Base-by-base conservation (phyloP, 2,329 filamentous ascomycete genomes). In the Fusarium dimerum region DNA sequence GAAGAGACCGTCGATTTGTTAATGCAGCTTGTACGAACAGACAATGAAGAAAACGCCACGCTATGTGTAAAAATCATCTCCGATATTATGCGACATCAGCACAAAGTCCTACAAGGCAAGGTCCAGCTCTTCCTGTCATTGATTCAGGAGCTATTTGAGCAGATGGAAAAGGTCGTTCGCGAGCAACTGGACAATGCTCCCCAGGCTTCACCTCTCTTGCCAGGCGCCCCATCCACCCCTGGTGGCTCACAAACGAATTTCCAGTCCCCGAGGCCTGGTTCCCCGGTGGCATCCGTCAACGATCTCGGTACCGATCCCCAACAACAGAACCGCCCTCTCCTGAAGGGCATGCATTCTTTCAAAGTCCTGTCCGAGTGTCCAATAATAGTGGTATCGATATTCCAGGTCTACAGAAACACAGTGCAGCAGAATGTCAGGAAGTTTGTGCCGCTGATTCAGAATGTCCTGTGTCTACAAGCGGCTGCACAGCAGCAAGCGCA, bases 11-110 rank as follows among this genome's bases (percentile, higher is more conserved):
- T 97, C 54, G 92, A 97, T 68, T 81, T 96, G 60, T 81, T 97
- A 57, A 93, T 97, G 86, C 83, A 84, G 49, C 77, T 99, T 52
- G 92, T 97, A 54, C 86, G 88, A 62, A 88, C 85, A 40, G 94
- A 99, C 73, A 99, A 99, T 65, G 94, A 99, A 74, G 94, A 99
- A 58, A 99, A 99, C 79, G 94, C 93, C 2, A 91, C 95, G n/a
- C 77, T 99, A 57, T 97, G 93, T 70, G 91, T 99, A 75, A 99
- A 99, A 78, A 96, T 93, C 13, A 91, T 96, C 47, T 97, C 96
- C 78, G 94, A 99, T 68, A 87, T 97, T 59, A 91, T 96, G 81
- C 87, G 94, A 45, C 91, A 96, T 68, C 93, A 97, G 72, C 84
- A 87, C 51, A 95, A 93, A 74, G 86, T 87, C 26, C 85, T 97